Percentiles rank a stretch among this genome's conserved stretches.
Evolutionary conservation across 345 rosid genomes (phyloP).

Genomic region (Laguncularia racemosa): DNA sequence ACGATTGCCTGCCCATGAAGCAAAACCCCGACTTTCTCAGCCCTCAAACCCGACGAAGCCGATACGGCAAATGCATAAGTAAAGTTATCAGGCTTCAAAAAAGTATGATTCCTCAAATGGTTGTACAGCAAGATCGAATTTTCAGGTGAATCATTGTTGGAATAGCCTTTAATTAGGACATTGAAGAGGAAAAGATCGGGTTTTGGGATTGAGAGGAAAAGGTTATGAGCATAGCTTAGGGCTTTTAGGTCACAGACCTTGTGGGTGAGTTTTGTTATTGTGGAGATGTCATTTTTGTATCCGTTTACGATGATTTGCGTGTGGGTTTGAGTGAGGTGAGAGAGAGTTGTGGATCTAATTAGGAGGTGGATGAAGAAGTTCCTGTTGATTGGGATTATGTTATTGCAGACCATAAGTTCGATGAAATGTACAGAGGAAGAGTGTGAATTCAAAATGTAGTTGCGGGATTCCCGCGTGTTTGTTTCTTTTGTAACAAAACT

Average conservation of each 20-base stretch:
- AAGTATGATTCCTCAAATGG: slow-evolving; percentile 32
- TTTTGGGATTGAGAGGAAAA: slow-evolving; percentile 43
- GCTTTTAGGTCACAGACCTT: slow-evolving; percentile 49
- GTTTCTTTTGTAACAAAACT: too few species aligned
- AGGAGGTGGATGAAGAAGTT: slow-evolving; percentile 37
- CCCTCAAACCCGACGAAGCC: slow-evolving; percentile 35
- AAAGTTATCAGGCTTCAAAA: slow-evolving; percentile 46
- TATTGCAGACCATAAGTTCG: slow-evolving; percentile 6
- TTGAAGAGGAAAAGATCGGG: slow-evolving; percentile 78
- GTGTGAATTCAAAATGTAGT: not conserved
- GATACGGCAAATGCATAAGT: slow-evolving; percentile 49
- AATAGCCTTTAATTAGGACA: slow-evolving; percentile 56
- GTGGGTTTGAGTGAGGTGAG: slow-evolving; percentile 59
- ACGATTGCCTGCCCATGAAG: slow-evolving; percentile 44
- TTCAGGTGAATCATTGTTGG: slow-evolving; percentile 26
- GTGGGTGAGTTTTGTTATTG: slow-evolving; percentile 65
- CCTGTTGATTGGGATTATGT: slow-evolving; percentile 11
- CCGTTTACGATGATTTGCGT: slow-evolving; percentile 53
- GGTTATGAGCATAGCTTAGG: slow-evolving; percentile 38
- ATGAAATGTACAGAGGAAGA: too few species aligned
- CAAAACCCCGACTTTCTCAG: slow-evolving; percentile 31
- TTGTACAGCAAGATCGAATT: slow-evolving; percentile 41
- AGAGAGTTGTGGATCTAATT: slow-evolving; percentile 26
- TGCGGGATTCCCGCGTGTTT: too few species aligned
- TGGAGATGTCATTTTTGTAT: slow-evolving; percentile 36